Base-by-base conservation (phyloP, 345 rosid species). In the Melaleuca alternifolia region DNA sequence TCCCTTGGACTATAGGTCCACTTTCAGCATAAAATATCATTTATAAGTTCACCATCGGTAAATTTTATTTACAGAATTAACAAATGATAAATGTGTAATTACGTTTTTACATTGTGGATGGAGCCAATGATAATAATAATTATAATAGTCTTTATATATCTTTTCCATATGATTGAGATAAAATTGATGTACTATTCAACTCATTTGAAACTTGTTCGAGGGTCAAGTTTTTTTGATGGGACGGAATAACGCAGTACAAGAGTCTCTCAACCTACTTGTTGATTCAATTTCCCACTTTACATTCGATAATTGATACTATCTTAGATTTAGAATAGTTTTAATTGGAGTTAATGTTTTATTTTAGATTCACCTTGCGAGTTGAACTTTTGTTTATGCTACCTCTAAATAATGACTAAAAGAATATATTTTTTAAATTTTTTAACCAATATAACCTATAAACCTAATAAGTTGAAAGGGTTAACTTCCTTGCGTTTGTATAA, bases 161-260 rank as follows among this genome's bases (percentile, higher is more conserved):
- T 1, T 30, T 65, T 30, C 28, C 5, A 6, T 65, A 0, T 33
- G 1, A 30, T 16, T 5, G 12, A 33, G 46, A 65, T 33, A 37
- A 30, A 65, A 33, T 65, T 65, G 21, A 33, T 62, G 10, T 61
- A 61, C n/a, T 7, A n/a, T 0, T 30, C 2, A 57, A 24, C 26
- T 57, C 65, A 24, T 5, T 57, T 15, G 16, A 57, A 62, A 62
- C 41, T 14, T 1, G 76, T 30, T 14, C 4, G 20, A 5, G 76
- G 76, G 16, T 0, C 3, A 26, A 59, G 37, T 30, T 62, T 41
- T 5, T 0, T 5, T 2, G 2, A 28, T 14, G 20, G 37, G 20
- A 62, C 12, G 14, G 1, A 30, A 14, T 6, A 62, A 28, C 26
- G 76, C 76, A 62, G 30, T 30, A 62, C 41, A 62, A 28, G 21